phyloP scores from a whole-genome alignment of 305 asterid genomes.

The Solanum hybrid region DNA sequence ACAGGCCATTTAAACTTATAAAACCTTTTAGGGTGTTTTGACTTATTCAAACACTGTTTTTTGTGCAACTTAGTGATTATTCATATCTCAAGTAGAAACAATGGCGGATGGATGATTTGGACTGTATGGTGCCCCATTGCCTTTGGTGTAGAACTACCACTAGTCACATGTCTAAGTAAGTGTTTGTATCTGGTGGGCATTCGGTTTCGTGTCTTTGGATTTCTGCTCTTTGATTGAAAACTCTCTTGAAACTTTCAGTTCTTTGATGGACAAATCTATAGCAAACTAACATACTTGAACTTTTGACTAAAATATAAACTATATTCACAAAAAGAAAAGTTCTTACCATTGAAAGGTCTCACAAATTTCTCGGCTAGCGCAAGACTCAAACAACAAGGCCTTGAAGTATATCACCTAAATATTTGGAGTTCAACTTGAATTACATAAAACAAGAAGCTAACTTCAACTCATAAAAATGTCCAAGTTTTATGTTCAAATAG shows the following conservation, averaged over 20 bases:
- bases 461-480: not conserved
- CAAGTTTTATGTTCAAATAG: not conserved
- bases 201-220: not conserved
- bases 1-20: not conserved
- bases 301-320: not conserved
- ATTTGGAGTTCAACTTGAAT: not conserved
- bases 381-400: not conserved
- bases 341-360: not conserved
- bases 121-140: not conserved
- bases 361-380: not conserved
- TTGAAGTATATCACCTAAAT: not conserved
- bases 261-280: not conserved
- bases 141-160: not conserved
- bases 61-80: not conserved
- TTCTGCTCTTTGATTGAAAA: not conserved
- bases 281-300: not conserved
- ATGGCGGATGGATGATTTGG: not conserved
- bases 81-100: not conserved
- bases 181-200: not conserved
- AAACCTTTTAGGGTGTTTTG: not conserved
- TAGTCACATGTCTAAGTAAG: not conserved
- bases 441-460: not conserved
- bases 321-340: not conserved
- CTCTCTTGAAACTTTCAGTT: not conserved
- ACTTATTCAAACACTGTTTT: not conserved